Conservation (phyloP, 2,329 filamentous ascomycete genomes). For the Microsporum audouinii region DNA sequence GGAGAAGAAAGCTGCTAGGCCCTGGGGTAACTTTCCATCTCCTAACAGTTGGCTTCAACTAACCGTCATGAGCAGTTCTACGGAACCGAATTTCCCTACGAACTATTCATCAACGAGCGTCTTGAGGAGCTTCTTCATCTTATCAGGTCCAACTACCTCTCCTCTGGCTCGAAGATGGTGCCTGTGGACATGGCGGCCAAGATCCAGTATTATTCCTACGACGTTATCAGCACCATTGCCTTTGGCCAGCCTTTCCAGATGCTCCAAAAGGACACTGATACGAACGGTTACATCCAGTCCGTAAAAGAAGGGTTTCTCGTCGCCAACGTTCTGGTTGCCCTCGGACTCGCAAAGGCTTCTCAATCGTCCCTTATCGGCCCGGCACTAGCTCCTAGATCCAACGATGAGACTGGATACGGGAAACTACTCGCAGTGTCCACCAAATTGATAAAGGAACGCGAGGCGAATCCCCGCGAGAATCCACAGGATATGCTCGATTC, state of each 20-base stretch:
- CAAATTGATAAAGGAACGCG: neutral
- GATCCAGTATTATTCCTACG: conserved; percentile 45
- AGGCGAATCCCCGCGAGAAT: neutral
- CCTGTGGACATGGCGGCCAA: conserved; percentile 39
- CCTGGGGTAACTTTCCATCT: neutral
- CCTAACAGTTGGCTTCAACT: neutral
- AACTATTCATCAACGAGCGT: conserved; percentile 39
- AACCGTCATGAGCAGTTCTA: neutral
- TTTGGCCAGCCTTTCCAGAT: conserved; percentile 42
- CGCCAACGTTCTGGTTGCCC: neutral
- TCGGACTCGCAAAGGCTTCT: neutral
- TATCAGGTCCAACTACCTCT: conserved; percentile 38
- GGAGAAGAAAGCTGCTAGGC: neutral
- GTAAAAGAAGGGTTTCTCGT: neutral
- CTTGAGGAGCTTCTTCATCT: conserved; percentile 39
- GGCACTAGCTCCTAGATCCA: conserved; percentile 1
- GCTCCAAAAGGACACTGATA: conserved; percentile 35
- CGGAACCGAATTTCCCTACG: conserved; percentile 24
- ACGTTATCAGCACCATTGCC: conserved; percentile 45
- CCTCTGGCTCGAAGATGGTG: conserved; percentile 18
- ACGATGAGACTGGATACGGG: neutral
- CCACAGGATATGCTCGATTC: neutral
- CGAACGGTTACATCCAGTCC: conserved; percentile 30
- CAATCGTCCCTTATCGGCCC: neutral
- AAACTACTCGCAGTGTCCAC: neutral